Conservation (phyloP, 371 early-diverging fungal genomes). For the Syncephalastrum sp. region DNA sequence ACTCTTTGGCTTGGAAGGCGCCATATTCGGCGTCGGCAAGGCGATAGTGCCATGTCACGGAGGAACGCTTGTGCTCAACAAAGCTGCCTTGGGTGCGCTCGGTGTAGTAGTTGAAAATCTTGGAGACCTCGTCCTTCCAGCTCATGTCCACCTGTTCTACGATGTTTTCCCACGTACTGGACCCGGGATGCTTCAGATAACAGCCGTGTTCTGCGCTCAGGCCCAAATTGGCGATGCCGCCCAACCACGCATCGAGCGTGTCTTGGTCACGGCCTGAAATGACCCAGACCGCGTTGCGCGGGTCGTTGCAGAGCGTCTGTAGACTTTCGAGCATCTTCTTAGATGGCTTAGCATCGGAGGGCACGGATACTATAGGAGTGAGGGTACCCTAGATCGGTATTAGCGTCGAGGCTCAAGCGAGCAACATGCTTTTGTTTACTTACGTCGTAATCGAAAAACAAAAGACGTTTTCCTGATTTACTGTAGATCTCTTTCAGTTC, state of each 20-base stretch:
- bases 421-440: conserved; percentile 5
- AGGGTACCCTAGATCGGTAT: conserved; percentile 69
- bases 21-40: conserved; percentile 63
- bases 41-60: conserved; percentile 92
- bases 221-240: conserved; percentile 65
- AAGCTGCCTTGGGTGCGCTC: conserved; percentile 89
- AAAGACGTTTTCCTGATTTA: conserved; percentile 58
- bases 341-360: conserved; percentile 70
- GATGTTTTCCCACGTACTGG: conserved; percentile 76
- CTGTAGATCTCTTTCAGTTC: conserved; percentile 45
- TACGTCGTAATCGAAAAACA: conserved; percentile 90
- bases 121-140: conserved; percentile 90
- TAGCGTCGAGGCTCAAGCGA: conserved; percentile 18
- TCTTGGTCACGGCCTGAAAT: conserved; percentile 90
- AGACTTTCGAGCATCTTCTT: conserved; percentile 62
- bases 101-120: conserved; percentile 87
- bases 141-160: conserved; percentile 81
- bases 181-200: conserved; percentile 79
- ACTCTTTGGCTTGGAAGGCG: conserved; percentile 86
- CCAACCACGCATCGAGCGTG: conserved; percentile 85
- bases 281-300: conserved; percentile 86
- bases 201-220: conserved; percentile 95
- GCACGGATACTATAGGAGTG: conserved; percentile 68
- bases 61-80: conserved; percentile 81
- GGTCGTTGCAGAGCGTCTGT: conserved; percentile 61